Percentiles rank a stretch among this genome's conserved stretches.
Evolutionary conservation across 2,329 filamentous ascomycete genomes (phyloP).

Genomic region (Stagonosporopsis cucurbitacearum): DNA sequence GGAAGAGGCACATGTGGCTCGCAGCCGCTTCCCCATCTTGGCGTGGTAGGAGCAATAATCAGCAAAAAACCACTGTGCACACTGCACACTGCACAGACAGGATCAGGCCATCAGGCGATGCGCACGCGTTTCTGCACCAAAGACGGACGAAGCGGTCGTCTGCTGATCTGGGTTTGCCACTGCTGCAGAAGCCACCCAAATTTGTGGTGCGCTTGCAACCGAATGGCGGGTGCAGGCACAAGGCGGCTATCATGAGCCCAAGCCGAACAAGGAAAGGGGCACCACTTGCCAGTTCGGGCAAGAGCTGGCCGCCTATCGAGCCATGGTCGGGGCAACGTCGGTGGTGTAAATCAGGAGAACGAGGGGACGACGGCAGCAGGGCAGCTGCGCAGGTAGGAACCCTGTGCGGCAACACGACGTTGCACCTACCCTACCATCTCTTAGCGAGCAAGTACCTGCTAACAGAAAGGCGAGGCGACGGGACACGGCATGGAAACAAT

Average conservation of each 20-base stretch:
- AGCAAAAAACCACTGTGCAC: background rate
- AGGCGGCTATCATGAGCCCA: constrained; percentile 3
- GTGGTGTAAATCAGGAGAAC: constrained; percentile 8
- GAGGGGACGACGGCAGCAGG: background rate
- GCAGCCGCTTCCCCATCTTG: constrained; percentile 20
- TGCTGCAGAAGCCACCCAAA: background rate
- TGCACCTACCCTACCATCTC: constrained; percentile 8
- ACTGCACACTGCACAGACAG: no score
- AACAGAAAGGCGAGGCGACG: constrained; percentile 13
- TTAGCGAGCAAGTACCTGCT: background rate
- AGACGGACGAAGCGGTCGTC: constrained; percentile 1
- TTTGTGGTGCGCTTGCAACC: constrained; percentile 5
- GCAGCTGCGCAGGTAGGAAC: constrained; percentile 1
- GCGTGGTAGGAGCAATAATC: constrained; percentile 9
- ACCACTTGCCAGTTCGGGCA: constrained; percentile 14
- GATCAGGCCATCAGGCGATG: constrained; percentile 13
- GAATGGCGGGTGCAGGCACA: background rate
- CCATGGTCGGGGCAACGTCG: constrained; percentile 11
- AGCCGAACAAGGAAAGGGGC: constrained; percentile 7
- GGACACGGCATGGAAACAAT: background rate
- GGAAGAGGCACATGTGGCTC: constrained; percentile 1
- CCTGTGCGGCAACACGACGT: background rate
- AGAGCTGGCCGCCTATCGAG: background rate
- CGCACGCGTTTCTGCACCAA: constrained; percentile 3
- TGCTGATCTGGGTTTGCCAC: constrained; percentile 14